A percentile compares a stretch with the other conserved stretches of the same genome.
These are phyloP conservation scores for Tetradesmus obliquus DNA, from an alignment of 139 green algal species.

Conservation along the genomic window DNA sequence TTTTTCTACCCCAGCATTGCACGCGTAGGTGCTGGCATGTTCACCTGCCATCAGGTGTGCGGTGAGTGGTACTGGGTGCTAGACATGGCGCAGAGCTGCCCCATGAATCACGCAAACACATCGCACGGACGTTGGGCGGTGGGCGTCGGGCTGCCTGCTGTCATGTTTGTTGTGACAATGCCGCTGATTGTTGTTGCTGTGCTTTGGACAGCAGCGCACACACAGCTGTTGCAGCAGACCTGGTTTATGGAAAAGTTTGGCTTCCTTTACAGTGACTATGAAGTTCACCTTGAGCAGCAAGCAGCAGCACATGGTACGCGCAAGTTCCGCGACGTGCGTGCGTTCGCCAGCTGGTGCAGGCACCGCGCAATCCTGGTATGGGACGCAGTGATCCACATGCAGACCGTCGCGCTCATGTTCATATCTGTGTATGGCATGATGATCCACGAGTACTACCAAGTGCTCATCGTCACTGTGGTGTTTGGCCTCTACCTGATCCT, in stretches of 20 bases:
- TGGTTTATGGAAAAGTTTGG: not conserved
- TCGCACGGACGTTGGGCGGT: not conserved
- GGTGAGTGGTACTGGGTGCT: not conserved
- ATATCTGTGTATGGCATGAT: not conserved
- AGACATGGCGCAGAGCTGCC: not conserved
- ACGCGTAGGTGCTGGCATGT: not conserved
- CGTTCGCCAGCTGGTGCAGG: not conserved
- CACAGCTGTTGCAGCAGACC: not conserved
- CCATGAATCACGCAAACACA: not conserved
- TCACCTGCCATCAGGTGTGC: not conserved
- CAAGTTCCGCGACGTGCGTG: not conserved
- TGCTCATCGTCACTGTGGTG: not conserved
- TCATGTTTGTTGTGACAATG: not conserved
- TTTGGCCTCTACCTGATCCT: not conserved
- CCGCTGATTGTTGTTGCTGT: not conserved
- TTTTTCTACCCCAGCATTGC: not conserved
- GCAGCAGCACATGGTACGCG: not conserved
- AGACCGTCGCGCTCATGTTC: not conserved
- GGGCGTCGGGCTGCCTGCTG: not conserved
- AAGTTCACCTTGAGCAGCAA: not conserved
- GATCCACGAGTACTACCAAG: constrained; percentile 26
- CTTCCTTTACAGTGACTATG: not conserved
- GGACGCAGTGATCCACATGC: constrained; percentile 10
- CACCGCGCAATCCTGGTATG: not conserved
- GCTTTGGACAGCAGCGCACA: not conserved